Percentiles rank a stretch among this genome's conserved stretches.
Conservation (phyloP, 2,329 filamentous ascomycete species). For the Nakataea oryzae region DNA sequence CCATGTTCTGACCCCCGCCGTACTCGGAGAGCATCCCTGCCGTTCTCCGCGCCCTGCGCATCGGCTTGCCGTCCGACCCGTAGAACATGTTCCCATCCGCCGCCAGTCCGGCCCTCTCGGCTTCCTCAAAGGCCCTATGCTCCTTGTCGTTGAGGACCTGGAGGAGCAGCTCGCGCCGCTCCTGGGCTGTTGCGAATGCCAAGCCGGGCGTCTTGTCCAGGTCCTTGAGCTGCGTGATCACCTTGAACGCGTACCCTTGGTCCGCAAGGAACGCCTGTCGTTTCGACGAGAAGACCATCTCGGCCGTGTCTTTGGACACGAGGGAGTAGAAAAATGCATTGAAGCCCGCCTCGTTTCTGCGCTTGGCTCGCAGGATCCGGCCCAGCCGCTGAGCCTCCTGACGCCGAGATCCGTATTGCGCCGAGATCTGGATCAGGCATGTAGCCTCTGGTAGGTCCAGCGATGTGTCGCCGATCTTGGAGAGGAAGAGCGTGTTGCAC, state of each 20-base stretch:
- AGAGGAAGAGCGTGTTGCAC: constrained; percentile 87
- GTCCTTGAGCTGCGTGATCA: constrained; percentile 88
- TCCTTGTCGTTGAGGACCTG: constrained; percentile 80
- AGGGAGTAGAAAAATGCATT: constrained; percentile 98
- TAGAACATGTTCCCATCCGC: constrained; percentile 8
- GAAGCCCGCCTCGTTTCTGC: constrained; percentile 92
- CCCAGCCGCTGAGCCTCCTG: constrained; percentile 91
- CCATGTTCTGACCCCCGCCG: constrained; percentile 86
- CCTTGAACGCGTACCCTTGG: constrained; percentile 96
- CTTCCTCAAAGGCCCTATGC: constrained; percentile 83
- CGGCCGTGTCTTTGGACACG: constrained; percentile 91
- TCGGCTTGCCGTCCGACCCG: constrained; percentile 13
- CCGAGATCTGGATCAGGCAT: constrained; percentile 91
- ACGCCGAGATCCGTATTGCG: constrained; percentile 89
- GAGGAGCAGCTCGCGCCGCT: constrained; percentile 75
- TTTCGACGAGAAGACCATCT: constrained; percentile 97
- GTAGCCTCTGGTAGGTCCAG: constrained; percentile 94
- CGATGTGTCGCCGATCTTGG: constrained; percentile 94
- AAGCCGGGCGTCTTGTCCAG: constrained; percentile 75
- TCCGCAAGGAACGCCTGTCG: constrained; percentile 93
- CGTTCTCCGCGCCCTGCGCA: constrained; percentile 46
- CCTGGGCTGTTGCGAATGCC: constrained; percentile 66
- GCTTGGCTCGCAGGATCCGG: constrained; percentile 85
- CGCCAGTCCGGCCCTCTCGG: constrained; percentile 45
- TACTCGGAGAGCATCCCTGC: constrained; percentile 74